Percentiles rank a stretch among this genome's conserved stretches.
phyloP scores from a whole-genome alignment of 495 filamentous ascomycete genomes.

The Melanomma pulvis-pyrius region DNA sequence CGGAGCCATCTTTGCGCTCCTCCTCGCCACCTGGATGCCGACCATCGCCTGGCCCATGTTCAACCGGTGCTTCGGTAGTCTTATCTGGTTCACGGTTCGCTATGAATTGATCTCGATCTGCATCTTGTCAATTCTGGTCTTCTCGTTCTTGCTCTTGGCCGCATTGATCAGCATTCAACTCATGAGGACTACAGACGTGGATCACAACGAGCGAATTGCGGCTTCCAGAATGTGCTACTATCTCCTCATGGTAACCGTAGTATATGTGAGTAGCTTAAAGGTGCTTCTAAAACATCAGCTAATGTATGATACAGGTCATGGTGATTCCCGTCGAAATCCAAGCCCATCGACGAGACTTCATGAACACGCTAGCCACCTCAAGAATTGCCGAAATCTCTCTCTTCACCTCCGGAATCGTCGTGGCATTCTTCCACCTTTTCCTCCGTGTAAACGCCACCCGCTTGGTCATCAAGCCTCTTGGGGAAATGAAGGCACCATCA shows the following conservation, averaged over 20 bases:
- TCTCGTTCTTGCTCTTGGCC: constrained; percentile 29
- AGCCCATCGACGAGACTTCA: constrained; percentile 29
- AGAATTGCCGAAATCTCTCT: constrained; percentile 38
- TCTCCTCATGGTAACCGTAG: constrained; percentile 21
- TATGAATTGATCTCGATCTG: constrained; percentile 33
- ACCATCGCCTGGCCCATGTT: constrained; percentile 32
- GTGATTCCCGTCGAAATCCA: constrained; percentile 40
- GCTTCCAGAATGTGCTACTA: constrained; percentile 42
- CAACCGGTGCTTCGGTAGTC: constrained; percentile 33
- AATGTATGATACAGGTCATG: constrained; percentile 25
- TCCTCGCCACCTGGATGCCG: constrained; percentile 36
- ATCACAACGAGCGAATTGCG: constrained; percentile 41
- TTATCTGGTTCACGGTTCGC: constrained; percentile 36
- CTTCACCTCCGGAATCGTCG: constrained; percentile 32
- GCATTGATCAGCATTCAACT: constrained; percentile 39
- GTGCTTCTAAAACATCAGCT: neutral
- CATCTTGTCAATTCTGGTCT: constrained; percentile 24
- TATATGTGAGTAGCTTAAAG: constrained; percentile 32
- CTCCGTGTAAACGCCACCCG: constrained; percentile 39
- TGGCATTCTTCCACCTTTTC: constrained; percentile 40
- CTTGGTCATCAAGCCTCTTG: constrained; percentile 37
- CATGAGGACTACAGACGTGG: constrained; percentile 32
- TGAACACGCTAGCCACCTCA: constrained; percentile 29
- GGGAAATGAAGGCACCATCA: constrained; percentile 1
- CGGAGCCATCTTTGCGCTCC: constrained; percentile 17